Evolutionary conservation across 495 filamentous ascomycete species (phyloP), one percentile per base, ranked within the genome.

Genomic region (Aspergillus bridgeri): DNA sequence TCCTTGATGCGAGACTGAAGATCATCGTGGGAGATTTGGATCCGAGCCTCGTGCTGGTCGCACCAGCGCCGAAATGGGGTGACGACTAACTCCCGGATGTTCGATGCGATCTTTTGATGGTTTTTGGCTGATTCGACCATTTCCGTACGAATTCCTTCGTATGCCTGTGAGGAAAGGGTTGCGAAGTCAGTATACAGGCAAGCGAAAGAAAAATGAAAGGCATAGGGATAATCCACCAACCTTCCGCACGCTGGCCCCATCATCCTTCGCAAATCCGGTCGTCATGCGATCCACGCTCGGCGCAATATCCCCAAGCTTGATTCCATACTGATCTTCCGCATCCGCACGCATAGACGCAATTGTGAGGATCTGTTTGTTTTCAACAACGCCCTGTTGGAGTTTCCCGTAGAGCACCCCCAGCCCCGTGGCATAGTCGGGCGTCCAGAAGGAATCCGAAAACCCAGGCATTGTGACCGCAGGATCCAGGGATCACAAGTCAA

Each of bases 391-490:
- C 69, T 99, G 94, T 73, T 97, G 92, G 47, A 99, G 86, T 76
- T 99, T 99, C 66, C 84, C 88, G 66, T 98, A 99, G 58, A 99
- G 84, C 45, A 99, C 92, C 43, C 92, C 94, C 56, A 99, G 84
- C 38, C 94, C 92, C 73, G 88, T 88, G 62, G 92, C 90, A 75
- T 96, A 96, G 77, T 97, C 92, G 63, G 84, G 84, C 57, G 91
- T 92, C 92, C 92, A 97, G 75, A 97, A 96, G 6, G 92, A 95
- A 76, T 93, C 91, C 59, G 91, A 85, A 74, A 97, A 97, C 43
- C 88, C 83, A 60, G 89, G 87, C 90, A 93, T 93, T 66, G 57
- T 79, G 59, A 63, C 55, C 42, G 23, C 33, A 42, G 9, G n/a
- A n/a, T n/a, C n/a, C n/a, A n/a, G n/a, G n/a, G n/a, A n/a, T 43